Base-by-base conservation (phyloP, 1,284 basidiomycete genomes). In the Athelia psychrophila region DNA sequence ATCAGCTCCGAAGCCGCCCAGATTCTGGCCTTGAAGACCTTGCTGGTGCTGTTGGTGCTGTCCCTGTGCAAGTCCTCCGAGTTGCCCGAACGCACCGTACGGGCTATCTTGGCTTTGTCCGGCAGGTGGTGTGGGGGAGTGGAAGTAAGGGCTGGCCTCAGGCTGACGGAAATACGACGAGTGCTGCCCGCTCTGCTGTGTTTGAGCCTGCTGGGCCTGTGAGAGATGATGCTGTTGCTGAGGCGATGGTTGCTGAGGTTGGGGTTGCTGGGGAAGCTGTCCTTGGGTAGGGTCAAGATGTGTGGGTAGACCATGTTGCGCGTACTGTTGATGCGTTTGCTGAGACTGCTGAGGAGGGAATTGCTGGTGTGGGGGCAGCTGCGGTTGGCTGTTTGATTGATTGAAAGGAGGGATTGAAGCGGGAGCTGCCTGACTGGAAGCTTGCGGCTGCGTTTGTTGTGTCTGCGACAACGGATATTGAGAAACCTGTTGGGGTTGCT, bases 71-170 rank as follows among this genome's bases (percentile, higher is more conserved):
- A 53, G 49, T 19, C 49, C 50, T 9, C 75, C 76, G 6, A 85
- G 75, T 62, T 84, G 83, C 27, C 84, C 82, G 59, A 90, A 88
- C 3, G 83, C 70, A 40, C 79, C 81, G 60, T 90, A 89, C 3
- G 79, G 73, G 50, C 71, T 78, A 19, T 87, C 86, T 59, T 87
- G 86, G 20, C 71, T 72, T 60, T 86, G 84, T 10, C 75, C 74
- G 9, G 80, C 81, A 51, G 87, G 87, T 23, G 87, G 87, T 2
- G 87, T 89, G 6, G 85, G 80, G 0, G 84, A 75, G 61, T 90
- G 84, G 75, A 86, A 89, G 65, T 88, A 90, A 3, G 84, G 83
- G 27, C 27, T 30, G 8, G 72, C 65, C 30, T 88, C 83, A 6
- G 76, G 76, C 61, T 84, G 84, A 49, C 87, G 77, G 74, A 86